Conservation (phyloP, 805 yeast species). For the Peterozyma xylosa region DNA sequence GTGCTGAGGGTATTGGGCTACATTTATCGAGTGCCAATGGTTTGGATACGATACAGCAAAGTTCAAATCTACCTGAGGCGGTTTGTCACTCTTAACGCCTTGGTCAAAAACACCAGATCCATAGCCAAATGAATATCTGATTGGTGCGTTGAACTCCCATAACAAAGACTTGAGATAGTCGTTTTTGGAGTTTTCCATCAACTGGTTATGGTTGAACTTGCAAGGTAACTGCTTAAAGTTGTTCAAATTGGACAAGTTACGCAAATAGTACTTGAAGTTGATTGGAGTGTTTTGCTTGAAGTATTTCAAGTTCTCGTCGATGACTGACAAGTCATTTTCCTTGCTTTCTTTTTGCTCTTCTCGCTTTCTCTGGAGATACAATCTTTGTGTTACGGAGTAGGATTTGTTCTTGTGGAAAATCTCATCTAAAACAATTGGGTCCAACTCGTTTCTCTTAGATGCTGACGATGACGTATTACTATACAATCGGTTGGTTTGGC, state of each 20-base stretch:
- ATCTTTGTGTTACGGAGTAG: not conserved
- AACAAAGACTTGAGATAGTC: constrained; percentile 40
- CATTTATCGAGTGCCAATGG: constrained; percentile 72
- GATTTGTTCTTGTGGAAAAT: constrained; percentile 21
- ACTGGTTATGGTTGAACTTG: constrained; percentile 53
- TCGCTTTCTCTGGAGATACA: not conserved
- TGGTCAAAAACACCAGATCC: constrained; percentile 93
- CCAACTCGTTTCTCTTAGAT: constrained; percentile 13
- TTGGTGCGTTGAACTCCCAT: constrained; percentile 60
- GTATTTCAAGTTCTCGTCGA: constrained; percentile 21
- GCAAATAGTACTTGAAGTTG: constrained; percentile 25
- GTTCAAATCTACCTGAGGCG: constrained; percentile 71
- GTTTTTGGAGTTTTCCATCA: constrained; percentile 37
- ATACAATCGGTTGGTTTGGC: no score
- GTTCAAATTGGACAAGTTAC: constrained; percentile 21
- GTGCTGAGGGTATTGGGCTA: constrained; percentile 61
- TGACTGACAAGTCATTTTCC: constrained; percentile 15
- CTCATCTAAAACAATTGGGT: constrained; percentile 20
- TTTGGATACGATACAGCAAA: constrained; percentile 70
- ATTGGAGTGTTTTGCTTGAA: constrained; percentile 21
- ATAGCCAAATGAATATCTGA: constrained; percentile 81
- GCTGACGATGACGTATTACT: constrained; percentile 3
- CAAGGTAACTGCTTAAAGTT: constrained; percentile 41
- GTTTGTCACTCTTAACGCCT: constrained; percentile 30
- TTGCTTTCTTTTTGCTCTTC: not conserved